phyloP scores from a whole-genome alignment of 2,329 filamentous ascomycete species.

The Cladosporium austrohemisphaericum region DNA sequence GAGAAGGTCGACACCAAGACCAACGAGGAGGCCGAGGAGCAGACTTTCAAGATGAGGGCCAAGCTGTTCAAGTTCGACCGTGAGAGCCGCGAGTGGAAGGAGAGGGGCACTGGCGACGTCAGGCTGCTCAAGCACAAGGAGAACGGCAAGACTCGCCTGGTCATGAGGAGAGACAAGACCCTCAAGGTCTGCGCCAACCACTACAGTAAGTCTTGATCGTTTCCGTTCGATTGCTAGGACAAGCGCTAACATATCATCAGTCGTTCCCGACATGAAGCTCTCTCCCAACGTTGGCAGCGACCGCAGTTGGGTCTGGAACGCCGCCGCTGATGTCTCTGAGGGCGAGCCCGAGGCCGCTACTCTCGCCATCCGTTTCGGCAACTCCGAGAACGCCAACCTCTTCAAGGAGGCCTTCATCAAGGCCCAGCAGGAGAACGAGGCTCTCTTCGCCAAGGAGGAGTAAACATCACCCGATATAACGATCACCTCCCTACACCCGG shows the following conservation, averaged over 20 bases:
- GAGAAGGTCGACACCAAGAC: constrained; percentile 97
- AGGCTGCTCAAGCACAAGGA: constrained; percentile 97
- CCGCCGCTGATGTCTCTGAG: constrained; percentile 94
- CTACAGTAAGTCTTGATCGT: constrained; percentile 67
- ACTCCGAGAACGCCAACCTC: constrained; percentile 92
- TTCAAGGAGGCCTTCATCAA: constrained; percentile 98
- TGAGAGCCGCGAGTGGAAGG: constrained; percentile 94
- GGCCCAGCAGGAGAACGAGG: constrained; percentile 94
- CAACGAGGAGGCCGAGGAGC: constrained; percentile 96
- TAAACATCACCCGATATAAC: constrained; percentile 5
- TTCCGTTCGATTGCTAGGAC: constrained; percentile 10
- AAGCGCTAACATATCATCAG: constrained; percentile 45
- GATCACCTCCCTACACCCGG: not conserved
- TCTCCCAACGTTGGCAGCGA: constrained; percentile 97
- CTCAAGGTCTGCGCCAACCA: constrained; percentile 99
- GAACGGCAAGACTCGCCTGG: constrained; percentile 93
- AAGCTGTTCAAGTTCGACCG: constrained; percentile 99
- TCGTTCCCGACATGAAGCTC: constrained; percentile 98
- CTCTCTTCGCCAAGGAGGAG: constrained; percentile 58
- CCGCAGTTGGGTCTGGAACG: constrained; percentile 99
- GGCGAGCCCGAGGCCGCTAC: constrained; percentile 95
- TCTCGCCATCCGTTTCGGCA: constrained; percentile 94
- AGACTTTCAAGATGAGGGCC: constrained; percentile 98
- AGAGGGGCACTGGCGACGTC: constrained; percentile 95
- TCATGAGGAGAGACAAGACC: constrained; percentile 99